Conservation (phyloP, 1,284 basidiomycete species). For the Mycosarcoma mackinlayi region DNA sequence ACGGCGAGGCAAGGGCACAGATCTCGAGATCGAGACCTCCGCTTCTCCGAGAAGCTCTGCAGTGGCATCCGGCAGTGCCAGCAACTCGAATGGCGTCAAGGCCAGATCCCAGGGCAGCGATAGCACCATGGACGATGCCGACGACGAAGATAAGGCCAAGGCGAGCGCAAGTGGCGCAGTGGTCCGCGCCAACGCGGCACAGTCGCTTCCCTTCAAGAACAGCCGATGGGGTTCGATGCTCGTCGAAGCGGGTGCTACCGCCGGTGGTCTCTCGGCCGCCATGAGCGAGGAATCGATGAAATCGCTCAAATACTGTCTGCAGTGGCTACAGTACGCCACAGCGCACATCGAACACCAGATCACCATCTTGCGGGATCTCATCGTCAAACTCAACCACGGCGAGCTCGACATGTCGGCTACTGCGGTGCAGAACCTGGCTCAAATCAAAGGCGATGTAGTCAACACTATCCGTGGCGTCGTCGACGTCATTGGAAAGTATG, state of each 20-base stretch:
- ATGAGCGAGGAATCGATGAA: slow-evolving; percentile 90
- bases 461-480: slow-evolving; percentile 88
- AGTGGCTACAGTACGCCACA: slow-evolving; percentile 89
- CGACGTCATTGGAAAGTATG: slow-evolving; percentile 85
- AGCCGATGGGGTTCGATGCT: slow-evolving; percentile 83
- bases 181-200: slow-evolving; percentile 61
- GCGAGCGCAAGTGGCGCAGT: slow-evolving; percentile 16
- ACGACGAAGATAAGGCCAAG: slow-evolving; percentile 19
- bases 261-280: slow-evolving; percentile 80
- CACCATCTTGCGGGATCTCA: slow-evolving; percentile 75
- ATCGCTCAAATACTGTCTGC: slow-evolving; percentile 83
- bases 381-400: slow-evolving; percentile 63
- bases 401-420: slow-evolving; percentile 53
- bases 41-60: slow-evolving; percentile 9
- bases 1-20: slow-evolving; percentile 36
- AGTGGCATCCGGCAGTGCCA: slow-evolving; percentile 15
- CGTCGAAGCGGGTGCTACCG: slow-evolving; percentile 79
- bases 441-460: slow-evolving; percentile 83
- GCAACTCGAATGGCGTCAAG: slow-evolving; percentile 4
- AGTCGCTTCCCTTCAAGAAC: slow-evolving; percentile 67
- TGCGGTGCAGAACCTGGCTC: slow-evolving; percentile 71
- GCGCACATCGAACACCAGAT: slow-evolving; percentile 88
- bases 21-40: slow-evolving; percentile 31
- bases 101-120: slow-evolving; percentile 12
- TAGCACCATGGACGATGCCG: slow-evolving; percentile 22